phyloP scores from a whole-genome alignment of 176 grass and related monocot species.

The Carex parvula region DNA sequence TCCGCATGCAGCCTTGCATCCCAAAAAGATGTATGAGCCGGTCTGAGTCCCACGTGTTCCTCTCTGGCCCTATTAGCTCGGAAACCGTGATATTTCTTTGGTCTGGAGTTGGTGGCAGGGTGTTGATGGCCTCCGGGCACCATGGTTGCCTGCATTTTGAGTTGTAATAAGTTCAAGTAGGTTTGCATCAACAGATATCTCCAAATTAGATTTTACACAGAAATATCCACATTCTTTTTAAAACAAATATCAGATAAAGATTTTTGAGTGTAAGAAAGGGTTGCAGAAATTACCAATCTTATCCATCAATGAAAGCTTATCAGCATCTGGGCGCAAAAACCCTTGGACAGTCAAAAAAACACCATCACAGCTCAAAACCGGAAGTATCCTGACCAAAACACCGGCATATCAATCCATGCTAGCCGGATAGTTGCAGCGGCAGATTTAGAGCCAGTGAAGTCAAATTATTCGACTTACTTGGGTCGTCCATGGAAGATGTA shows the following conservation, averaged over 20 bases:
- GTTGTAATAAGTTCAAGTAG: conserved; percentile 17
- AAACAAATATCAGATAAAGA: neutral
- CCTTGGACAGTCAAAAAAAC: conserved; percentile 41
- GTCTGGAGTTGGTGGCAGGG: no score
- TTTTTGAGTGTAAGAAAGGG: neutral
- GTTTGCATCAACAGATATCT: conserved; percentile 9
- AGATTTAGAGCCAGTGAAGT: conserved; percentile 16
- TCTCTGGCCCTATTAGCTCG: no score
- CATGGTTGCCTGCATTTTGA: conserved; percentile 56
- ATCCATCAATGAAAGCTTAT: conserved; percentile 68
- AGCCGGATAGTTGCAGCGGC: conserved; percentile 35
- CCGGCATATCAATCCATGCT: conserved; percentile 53
- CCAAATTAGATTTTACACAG: conserved; percentile 8
- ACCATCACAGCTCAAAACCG: conserved; percentile 59
- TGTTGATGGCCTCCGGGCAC: no score
- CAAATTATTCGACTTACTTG: conserved; percentile 41
- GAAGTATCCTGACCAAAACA: conserved; percentile 37
- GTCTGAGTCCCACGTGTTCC: no score
- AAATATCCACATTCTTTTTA: neutral
- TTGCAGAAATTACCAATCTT: conserved; percentile 58
- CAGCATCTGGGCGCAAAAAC: conserved; percentile 38
- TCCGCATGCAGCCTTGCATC: no score
- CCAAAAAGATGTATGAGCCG: no score
- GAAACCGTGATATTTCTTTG: no score
- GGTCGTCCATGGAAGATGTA: conserved; percentile 57